Base-by-base conservation (phyloP, 1,139 yeast genomes). In the Torulaspora pretoriensis region DNA sequence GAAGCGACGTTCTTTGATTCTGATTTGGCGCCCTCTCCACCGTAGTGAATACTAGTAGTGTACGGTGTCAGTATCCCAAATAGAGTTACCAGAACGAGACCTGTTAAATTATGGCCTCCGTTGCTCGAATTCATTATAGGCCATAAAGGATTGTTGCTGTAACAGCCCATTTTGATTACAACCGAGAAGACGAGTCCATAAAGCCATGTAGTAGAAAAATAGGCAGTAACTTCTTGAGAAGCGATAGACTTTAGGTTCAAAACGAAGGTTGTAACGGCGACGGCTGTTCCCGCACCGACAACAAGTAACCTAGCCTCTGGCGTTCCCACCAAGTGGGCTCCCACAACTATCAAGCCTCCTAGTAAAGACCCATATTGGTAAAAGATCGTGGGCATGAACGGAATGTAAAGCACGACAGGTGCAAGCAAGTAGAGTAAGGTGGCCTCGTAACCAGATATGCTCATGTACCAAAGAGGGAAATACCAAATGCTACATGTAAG, bases 401-500 rank as follows among this genome's bases (percentile, higher is more conserved):
- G 79, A 12, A 84, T 55, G 3, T 67, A 62, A 33, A 88, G 68
- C 2, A 88, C 37, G 12, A 83, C 49, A 4, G 90, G 84, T 1
- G 83, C 75, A 26, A 79, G 50, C 35, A 83, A 71, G 22, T 81
- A 69, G 3, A 81, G 62, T 39, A 88, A 72, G 2, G 81, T 76
- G 0, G 85, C 84, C 65, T 92, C 98, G 63, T 85, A 89, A 3
- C 98, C 98, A 2, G 96, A 84, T 46, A 92, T 83, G 7, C 97
- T 97, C 97, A 92, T 89, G 62, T 84, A 79, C 98, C 98, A 92
- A 50, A 92, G 73, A 13, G 98, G 98, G 73, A 92, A 92, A 69
- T 86, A 88, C 98, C 98, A 92, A 40, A 92, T 82, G 60, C 94
- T 80, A 47, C 94, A 74, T 42, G 89, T 84, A 50, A 92, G 70